A percentile compares a stretch with the other conserved stretches of the same genome.
Conservation (phyloP, 1,139 yeast species). For the Magnusiomyces tetraspermus region DNA sequence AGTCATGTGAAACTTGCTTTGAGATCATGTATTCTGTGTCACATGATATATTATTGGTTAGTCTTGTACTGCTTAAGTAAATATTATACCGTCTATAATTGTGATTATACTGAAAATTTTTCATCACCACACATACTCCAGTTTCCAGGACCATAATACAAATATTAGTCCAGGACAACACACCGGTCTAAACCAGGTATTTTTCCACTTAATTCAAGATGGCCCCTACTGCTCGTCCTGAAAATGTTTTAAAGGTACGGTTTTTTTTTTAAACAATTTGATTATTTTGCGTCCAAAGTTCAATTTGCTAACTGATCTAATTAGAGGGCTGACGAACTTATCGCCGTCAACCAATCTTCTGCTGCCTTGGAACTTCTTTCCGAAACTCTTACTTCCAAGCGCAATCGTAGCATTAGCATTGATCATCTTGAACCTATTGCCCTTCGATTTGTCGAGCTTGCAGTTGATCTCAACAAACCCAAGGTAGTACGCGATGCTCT, state of each 20-base stretch:
- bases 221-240: constrained; percentile 81
- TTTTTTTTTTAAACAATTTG: constrained; percentile 1
- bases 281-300: background rate
- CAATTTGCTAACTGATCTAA: background rate
- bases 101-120: too few relatives aligned
- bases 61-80: too few relatives aligned
- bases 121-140: background rate
- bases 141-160: background rate
- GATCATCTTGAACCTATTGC: constrained; percentile 85
- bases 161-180: background rate
- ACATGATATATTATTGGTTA: too few relatives aligned
- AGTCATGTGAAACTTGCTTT: too few relatives aligned
- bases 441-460: constrained; percentile 67
- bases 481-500: constrained; percentile 90
- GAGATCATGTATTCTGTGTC: too few relatives aligned
- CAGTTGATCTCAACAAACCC: constrained; percentile 79
- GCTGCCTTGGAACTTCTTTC: constrained; percentile 89
- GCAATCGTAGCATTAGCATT: constrained; percentile 75
- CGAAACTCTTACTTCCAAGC: constrained; percentile 79
- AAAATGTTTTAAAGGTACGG: constrained; percentile 60
- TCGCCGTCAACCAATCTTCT: constrained; percentile 79
- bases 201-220: constrained; percentile 26
- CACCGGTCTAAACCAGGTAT: background rate
- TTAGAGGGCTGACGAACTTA: constrained; percentile 86
- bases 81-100: too few relatives aligned